These are phyloP conservation scores for Chiua virens DNA, from an alignment of 768 basidiomycete species.

Conservation along the genomic window DNA sequence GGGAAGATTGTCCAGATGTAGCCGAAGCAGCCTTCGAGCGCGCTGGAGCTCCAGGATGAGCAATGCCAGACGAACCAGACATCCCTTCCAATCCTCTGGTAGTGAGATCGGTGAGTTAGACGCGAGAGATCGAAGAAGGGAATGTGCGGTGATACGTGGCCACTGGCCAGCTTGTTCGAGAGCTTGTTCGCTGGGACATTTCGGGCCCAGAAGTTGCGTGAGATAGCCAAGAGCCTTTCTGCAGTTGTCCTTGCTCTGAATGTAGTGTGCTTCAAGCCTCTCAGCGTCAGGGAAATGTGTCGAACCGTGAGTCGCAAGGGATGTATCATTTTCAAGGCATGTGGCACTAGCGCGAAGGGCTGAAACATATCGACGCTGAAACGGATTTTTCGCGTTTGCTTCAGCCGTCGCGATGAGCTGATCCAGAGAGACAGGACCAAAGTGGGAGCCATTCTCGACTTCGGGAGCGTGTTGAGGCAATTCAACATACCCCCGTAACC, in stretches of 20 bases:
- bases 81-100: conserved; percentile 29
- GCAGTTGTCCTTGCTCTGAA: conserved; percentile 7
- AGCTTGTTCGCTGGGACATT: conserved; percentile 15
- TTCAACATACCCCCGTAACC: not conserved
- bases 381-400: conserved; percentile 5
- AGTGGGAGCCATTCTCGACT: not conserved
- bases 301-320: not conserved
- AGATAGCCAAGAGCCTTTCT: not conserved
- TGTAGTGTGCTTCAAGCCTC: conserved; percentile 10
- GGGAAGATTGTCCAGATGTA: conserved; percentile 17
- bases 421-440: not conserved
- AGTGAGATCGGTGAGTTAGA: conserved; percentile 18
- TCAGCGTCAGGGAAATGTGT: not conserved
- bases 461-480: not conserved
- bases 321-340: conserved; percentile 3
- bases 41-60: conserved; percentile 36
- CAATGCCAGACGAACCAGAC: conserved; percentile 30
- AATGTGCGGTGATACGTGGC: conserved; percentile 36
- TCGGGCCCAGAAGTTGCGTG: conserved; percentile 11
- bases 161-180: conserved; percentile 31
- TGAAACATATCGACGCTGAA: conserved; percentile 10
- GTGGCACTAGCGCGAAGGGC: conserved; percentile 9
- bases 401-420: conserved; percentile 4
- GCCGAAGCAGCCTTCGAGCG: conserved; percentile 33
- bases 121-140: conserved; percentile 33